Evolutionary conservation across 2,329 filamentous ascomycete genomes (phyloP), one percentile per base, ranked within the genome.

Genomic region (Coniella lustricola): DNA sequence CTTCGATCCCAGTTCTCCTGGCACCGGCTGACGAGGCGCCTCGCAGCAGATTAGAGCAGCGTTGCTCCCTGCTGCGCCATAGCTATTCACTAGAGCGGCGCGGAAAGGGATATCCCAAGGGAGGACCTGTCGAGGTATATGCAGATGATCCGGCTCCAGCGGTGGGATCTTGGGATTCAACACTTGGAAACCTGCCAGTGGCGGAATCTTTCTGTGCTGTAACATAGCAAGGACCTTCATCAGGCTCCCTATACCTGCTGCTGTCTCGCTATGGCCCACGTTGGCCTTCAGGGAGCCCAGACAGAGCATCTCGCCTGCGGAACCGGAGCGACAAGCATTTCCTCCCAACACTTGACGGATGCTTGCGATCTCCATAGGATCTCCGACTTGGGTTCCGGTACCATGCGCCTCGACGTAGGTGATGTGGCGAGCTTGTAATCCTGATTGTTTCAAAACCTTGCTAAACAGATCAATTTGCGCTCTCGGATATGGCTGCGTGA

Each of bases 141-240:
- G n/a, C n/a, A n/a, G n/a, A n/a, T n/a, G n/a, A n/a, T n/a, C n/a
- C n/a, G n/a, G n/a, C n/a, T n/a, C n/a, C n/a, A n/a, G n/a, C n/a
- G n/a, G n/a, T n/a, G n/a, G n/a, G n/a, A n/a, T n/a, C n/a, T n/a
- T n/a, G n/a, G n/a, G n/a, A n/a, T n/a, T n/a, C n/a, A n/a, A n/a
- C n/a, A n/a, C n/a, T n/a, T n/a, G n/a, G n/a, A n/a, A n/a, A n/a
- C n/a, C n/a, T n/a, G n/a, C n/a, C n/a, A n/a, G n/a, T n/a, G 68
- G 69, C 2, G 70, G 69, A 18, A 74, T 73, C 1, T 51, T 51
- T 18, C 60, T 62, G 39, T 72, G 61, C 44, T 67, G 60, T 37
- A 73, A 50, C 67, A 72, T 71, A 33, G 71, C 48, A 3, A 74
- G 53, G 0, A 68, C 62, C 52, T 74, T 74, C n/a, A 71, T 55